Base-by-base conservation (phyloP, 2,329 filamentous ascomycete genomes). In the Aspergillus ochraceus region DNA sequence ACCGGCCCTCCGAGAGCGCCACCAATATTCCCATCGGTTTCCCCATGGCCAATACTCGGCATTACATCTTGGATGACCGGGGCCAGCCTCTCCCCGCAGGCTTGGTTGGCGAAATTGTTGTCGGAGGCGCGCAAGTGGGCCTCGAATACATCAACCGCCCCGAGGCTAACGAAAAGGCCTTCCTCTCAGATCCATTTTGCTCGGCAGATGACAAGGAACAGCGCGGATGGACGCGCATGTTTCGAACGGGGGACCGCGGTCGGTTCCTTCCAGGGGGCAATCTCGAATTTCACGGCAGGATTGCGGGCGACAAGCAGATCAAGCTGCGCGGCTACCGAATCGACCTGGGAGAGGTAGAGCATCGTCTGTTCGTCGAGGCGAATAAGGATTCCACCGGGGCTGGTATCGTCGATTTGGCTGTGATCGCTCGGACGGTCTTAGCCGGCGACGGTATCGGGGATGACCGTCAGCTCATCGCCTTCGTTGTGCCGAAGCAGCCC, bases 301-400 rank as follows among this genome's bases (percentile, higher is more conserved):
- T 54, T 17, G 36, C 51, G 3, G 56, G 56, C 4, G 51, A 54
- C 29, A 58, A 36, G 9, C 51, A 54, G 30, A 36, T 58, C 46
- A 58, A 58, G 22, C 56, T 58, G 14, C 56, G 56, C 10, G 56
- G 56, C 14, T 50, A 49, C 20, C 56, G 56, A 30, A 54, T 58
- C 14, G 56, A 58, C 20, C 42, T 58, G 4, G 42, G 42, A 3
- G 56, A 58, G n/a, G 26, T 57, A 2, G 55, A 57, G 9, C 49
- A 57, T 47, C 47, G 29, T 6, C n/a, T 55, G n/a, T 30, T 32
- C 14, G 20, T 29, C 19, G 42, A 49, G 9, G 45, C 42, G 10
- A 46, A 30, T 19, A 55, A 47, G 11, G 45, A 26, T 19, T 11
- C 42, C 3, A 26, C 45, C 10, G 53, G 42, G 6, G 12, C 39